These are phyloP conservation scores for Psilocybe cyanescens DNA, from an alignment of 768 basidiomycete species.

Conservation along the genomic window DNA sequence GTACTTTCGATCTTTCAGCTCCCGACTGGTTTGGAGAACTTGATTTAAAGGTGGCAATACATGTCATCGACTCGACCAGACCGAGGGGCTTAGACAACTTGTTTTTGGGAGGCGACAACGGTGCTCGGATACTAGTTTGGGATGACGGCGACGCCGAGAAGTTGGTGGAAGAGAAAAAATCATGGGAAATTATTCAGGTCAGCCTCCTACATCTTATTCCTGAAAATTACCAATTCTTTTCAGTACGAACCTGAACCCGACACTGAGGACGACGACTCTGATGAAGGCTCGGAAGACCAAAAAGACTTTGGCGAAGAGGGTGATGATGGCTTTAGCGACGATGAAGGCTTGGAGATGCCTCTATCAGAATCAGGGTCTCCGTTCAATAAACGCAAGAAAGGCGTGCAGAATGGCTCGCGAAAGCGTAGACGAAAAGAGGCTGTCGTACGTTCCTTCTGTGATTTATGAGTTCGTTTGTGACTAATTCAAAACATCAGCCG, in stretches of 20 bases:
- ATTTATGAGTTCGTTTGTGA: neutral
- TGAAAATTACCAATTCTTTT: conserved; percentile 1
- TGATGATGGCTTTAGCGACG: conserved; percentile 24
- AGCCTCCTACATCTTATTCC: conserved; percentile 21
- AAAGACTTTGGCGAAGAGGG: conserved; percentile 43
- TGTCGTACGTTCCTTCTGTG: conserved; percentile 32
- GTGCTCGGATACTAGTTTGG: conserved; percentile 86
- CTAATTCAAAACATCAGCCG: conserved; percentile 28
- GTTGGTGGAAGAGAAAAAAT: conserved; percentile 71
- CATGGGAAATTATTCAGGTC: conserved; percentile 87
- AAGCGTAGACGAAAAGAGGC: conserved; percentile 67
- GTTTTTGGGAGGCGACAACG: conserved; percentile 71
- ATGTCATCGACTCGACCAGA: conserved; percentile 93
- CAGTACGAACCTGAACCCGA: conserved; percentile 82
- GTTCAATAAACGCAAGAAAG: conserved; percentile 55
- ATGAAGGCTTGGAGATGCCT: neutral
- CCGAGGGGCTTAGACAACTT: conserved; percentile 89
- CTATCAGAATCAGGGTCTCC: conserved; percentile 16
- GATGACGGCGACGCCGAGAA: conserved; percentile 83
- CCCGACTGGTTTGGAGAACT: conserved; percentile 80
- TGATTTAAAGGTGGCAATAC: conserved; percentile 64
- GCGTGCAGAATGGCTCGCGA: conserved; percentile 39
- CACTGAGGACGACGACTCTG: conserved; percentile 53
- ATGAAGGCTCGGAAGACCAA: conserved; percentile 50
- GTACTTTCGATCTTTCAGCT: conserved; percentile 80